Conservation (phyloP, 208 protist species). For the Porcisia hertigi region DNA sequence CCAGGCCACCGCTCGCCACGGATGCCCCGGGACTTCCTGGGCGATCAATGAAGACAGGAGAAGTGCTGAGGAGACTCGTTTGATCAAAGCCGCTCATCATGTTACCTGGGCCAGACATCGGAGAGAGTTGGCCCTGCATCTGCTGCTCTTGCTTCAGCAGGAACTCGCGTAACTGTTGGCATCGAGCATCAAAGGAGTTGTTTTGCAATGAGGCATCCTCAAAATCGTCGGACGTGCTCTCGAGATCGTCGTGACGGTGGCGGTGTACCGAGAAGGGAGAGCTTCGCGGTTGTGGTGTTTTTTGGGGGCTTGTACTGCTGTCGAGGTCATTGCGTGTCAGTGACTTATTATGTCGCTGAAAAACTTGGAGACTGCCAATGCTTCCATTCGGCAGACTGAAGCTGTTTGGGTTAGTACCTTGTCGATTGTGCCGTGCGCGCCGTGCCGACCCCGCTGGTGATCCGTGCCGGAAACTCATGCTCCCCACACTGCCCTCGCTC, state of each 20-base stretch:
- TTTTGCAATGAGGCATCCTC: slow-evolving; percentile 31
- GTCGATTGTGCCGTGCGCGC: slow-evolving; percentile 7
- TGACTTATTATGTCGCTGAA: slow-evolving; percentile 11
- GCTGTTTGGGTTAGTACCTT: slow-evolving; percentile 12
- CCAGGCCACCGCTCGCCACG: background rate
- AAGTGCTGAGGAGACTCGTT: slow-evolving; percentile 17
- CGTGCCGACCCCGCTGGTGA: slow-evolving; percentile 30
- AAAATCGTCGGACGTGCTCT: slow-evolving; percentile 47
- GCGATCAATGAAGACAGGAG: slow-evolving; percentile 11
- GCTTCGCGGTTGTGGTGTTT: background rate
- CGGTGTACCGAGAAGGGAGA: background rate
- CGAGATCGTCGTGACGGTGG: slow-evolving; percentile 23
- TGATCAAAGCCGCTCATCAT: slow-evolving; percentile 14
- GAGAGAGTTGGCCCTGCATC: background rate
- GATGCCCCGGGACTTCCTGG: slow-evolving; percentile 8
- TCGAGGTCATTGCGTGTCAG: background rate
- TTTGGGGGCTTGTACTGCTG: slow-evolving; percentile 1
- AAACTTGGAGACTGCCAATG: background rate
- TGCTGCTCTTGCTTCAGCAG: slow-evolving; percentile 2
- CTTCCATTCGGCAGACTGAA: background rate
- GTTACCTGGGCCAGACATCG: background rate
- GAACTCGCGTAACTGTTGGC: slow-evolving; percentile 8
- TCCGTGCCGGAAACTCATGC: slow-evolving; percentile 25
- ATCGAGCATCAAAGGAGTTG: background rate
- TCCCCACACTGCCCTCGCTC: slow-evolving; percentile 16